Evolutionary conservation across 1,139 yeast genomes (phyloP).

Genomic region (Blastobotrys petasosporus): DNA sequence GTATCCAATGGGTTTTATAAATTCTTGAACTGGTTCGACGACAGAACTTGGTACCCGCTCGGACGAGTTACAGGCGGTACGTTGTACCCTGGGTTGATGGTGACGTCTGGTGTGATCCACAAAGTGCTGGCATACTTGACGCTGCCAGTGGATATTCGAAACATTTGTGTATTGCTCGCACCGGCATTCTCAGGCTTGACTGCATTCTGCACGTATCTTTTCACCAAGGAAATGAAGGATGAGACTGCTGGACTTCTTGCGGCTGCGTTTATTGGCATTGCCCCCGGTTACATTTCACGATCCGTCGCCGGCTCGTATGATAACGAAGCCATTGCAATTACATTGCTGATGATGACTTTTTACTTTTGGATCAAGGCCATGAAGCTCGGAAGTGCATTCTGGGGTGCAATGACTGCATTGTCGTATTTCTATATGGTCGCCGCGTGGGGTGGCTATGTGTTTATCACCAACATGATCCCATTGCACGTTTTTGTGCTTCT

Average conservation of each 20-base stretch:
- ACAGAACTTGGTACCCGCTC: constrained; percentile 97
- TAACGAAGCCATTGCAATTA: constrained; percentile 98
- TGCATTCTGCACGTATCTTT: constrained; percentile 83
- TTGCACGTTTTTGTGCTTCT: constrained; percentile 86
- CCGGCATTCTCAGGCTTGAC: constrained; percentile 96
- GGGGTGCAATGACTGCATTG: constrained; percentile 78
- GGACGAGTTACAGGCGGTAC: constrained; percentile 99
- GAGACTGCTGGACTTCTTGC: constrained; percentile 85
- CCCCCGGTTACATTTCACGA: constrained; percentile 97
- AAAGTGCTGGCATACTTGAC: constrained; percentile 54
- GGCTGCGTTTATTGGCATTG: constrained; percentile 94
- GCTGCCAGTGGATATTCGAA: constrained; percentile 86
- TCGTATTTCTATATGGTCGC: constrained; percentile 98
- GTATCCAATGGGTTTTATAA: constrained; percentile 80
- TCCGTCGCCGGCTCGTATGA: constrained; percentile 99
- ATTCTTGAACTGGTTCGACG: constrained; percentile 97
- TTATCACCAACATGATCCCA: constrained; percentile 96
- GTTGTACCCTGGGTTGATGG: constrained; percentile 96
- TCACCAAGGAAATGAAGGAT: constrained; percentile 87
- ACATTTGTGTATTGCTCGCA: constrained; percentile 91
- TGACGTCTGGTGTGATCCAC: constrained; percentile 88
- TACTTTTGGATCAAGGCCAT: constrained; percentile 93
- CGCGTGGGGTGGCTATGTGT: constrained; percentile 99
- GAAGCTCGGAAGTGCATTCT: constrained; percentile 82
- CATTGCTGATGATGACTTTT: constrained; percentile 90